These are phyloP conservation scores for Hypoxylon cercidicola DNA, from an alignment of 495 filamentous ascomycete species.

Conservation along the genomic window DNA sequence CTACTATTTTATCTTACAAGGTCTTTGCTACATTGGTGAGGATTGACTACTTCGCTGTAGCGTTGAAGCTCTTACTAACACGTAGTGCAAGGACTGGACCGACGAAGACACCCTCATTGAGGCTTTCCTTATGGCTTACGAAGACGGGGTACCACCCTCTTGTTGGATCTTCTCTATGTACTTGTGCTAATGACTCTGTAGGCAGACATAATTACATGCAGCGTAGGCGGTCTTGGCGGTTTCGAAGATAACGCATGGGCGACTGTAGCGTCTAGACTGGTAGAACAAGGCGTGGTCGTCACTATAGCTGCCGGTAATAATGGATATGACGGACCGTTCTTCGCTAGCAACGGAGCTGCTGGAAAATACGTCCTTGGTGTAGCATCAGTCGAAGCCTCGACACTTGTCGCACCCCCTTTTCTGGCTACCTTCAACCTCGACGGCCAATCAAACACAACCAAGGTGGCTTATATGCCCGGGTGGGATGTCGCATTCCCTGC, in stretches of 20 bases:
- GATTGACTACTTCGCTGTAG: too few relatives aligned
- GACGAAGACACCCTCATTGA: too few relatives aligned
- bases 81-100: too few relatives aligned
- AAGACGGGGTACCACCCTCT: background rate
- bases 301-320: constrained; percentile 48
- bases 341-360: constrained; percentile 42
- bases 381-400: constrained; percentile 40
- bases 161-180: background rate
- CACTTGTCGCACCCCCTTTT: constrained; percentile 41
- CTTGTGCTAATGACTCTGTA: too few relatives aligned
- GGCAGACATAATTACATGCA: too few relatives aligned
- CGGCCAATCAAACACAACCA: constrained; percentile 36
- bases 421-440: constrained; percentile 44
- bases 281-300: constrained; percentile 48
- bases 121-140: background rate
- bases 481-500: constrained; percentile 11
- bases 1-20: too few relatives aligned
- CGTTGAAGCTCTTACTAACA: too few relatives aligned
- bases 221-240: too few relatives aligned
- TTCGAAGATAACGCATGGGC: too few relatives aligned
- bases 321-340: constrained; percentile 48
- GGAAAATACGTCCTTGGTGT: constrained; percentile 47
- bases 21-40: too few relatives aligned
- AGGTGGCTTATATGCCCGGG: constrained; percentile 37
- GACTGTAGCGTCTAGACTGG: constrained; percentile 20